Base-by-base conservation (phyloP, 2,329 filamentous ascomycete genomes). In the Pestalotiopsis sp. region DNA sequence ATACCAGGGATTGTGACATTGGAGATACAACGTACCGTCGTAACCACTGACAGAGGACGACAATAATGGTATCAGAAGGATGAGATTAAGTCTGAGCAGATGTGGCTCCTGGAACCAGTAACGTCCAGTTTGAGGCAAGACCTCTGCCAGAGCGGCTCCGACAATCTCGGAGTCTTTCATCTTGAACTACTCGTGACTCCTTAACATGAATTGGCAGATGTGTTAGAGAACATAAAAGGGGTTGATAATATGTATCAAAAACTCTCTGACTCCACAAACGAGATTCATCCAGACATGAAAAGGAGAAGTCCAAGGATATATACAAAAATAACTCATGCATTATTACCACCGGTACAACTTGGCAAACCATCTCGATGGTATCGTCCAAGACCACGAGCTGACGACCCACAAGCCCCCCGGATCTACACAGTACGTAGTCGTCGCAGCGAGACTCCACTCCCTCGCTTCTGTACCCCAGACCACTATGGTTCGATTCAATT, bases 51-150 rank as follows among this genome's bases (percentile, higher is more conserved):
- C 78, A 2, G 80, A 76, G 0, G 80, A 80, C 0, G 80, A 82
- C 0, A 83, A 71, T 6, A 83, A 70, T 0, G 83, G 83, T 1
- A 85, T 75, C 5, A 84, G 70, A 0, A 86, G 77, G 31, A 85
- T 72, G 3, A 84, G 71, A 67, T 86, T 85, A 17, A 86, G 75
- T 20, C 77, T 72, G 12, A 85, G 73, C 0, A 86, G 77, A 72
- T 86, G 82, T 2, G 81, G 76, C 36, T 79, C 74, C 41, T 80
- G 78, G 63, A 80, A 84, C 84, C 84, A 85, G 60, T 77, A 78
- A 49, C 78, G 80, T 49, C 78, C 75, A 31, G 79, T 78, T 45
- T 79, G 72, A 9, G 84, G 84, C 23, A 86, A 74, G 17, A 78
- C 76, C 70, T 73, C 70, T 2, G 75, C 75, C 59, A 78, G 68